Base-by-base conservation (phyloP, 2,329 filamentous ascomycete species). In the Sporothrix variecibatus region DNA sequence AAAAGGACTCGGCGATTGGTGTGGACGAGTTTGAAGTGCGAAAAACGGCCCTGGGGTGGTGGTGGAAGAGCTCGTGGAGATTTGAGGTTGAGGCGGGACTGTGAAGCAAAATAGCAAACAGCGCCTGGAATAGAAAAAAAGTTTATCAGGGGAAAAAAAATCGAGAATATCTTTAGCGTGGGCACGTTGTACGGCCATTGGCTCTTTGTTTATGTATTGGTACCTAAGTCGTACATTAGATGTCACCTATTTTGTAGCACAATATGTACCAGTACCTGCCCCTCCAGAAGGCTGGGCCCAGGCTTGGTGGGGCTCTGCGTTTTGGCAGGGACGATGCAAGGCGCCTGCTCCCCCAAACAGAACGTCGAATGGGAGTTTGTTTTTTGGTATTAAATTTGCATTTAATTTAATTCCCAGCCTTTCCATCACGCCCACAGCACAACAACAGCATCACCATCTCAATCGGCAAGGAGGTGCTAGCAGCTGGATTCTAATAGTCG, bases 91-190 rank as follows among this genome's bases (percentile, higher is more conserved):
- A 70, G 31, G 31, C 51, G 26, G 56, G 31, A 23, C 56, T 9
- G 38, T 46, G 51, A 71, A 71, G 51, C 51, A 43, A 53, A 72
- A 72, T 3, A 51, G 38, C 56, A 40, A 40, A 58, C 43, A 28
- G 28, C 67, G 46, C 67, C 67, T 38, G 53, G 31, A 28, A 28
- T 26, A 71, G 26, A 62, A 71, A 71, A 71, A 72, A 72, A 64
- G 70, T 72, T 64, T 51, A 71, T 71, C 68, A 71, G 34, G 53
- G 51, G 43, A 26, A 17, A 71, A 72, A 72, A 72, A 72, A 64
- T 49, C 40, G 56, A 72, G 70, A 31, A 34, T 31, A 34, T 28
- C 38, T 67, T 67, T 67, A 67, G 62, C 62, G 62, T 67, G 62
- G 62, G 62, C 62, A 67, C 38, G 62, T 67, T 67, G 62, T 46